phyloP scores from a whole-genome alignment of 2,329 filamentous ascomycete species.

The Myriosclerotinia curreyana region DNA sequence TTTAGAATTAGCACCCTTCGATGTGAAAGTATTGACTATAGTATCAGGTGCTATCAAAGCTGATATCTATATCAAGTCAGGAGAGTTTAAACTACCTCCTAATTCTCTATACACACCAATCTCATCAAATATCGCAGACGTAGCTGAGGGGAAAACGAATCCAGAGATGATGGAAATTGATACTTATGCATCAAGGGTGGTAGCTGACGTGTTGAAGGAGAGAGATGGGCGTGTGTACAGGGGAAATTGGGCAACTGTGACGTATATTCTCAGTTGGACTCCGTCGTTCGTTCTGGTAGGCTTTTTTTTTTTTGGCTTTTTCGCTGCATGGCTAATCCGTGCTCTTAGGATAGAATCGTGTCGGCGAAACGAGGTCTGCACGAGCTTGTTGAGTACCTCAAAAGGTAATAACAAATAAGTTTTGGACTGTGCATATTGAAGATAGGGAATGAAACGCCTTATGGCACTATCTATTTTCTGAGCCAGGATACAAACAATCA shows the following conservation, averaged over 20 bases:
- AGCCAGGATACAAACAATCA: too few species aligned
- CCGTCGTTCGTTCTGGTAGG: background rate
- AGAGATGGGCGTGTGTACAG: conserved; percentile 16
- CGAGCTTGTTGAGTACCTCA: background rate
- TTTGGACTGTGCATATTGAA: too few species aligned
- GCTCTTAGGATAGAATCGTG: background rate
- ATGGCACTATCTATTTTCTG: too few species aligned
- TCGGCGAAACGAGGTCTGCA: background rate
- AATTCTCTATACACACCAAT: conserved; percentile 18
- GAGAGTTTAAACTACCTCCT: conserved; percentile 9
- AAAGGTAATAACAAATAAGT: background rate
- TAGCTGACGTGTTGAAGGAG: conserved; percentile 15
- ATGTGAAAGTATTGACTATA: conserved; percentile 18
- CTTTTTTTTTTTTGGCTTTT: background rate
- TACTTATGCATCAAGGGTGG: conserved; percentile 15
- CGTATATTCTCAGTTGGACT: background rate
- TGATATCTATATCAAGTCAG: conserved; percentile 20
- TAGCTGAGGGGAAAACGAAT: conserved; percentile 6
- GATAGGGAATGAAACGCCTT: too few species aligned
- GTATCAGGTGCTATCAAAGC: conserved; percentile 14
- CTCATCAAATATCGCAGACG: background rate
- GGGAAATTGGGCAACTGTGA: conserved; percentile 13
- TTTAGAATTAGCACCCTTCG: conserved; percentile 15
- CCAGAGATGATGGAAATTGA: conserved; percentile 5
- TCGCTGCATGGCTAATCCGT: background rate